Evolutionary conservation across 352 stramenopile species (phyloP), one percentile per base, ranked within the genome.

Genomic region (Globisporangium alternatum): DNA sequence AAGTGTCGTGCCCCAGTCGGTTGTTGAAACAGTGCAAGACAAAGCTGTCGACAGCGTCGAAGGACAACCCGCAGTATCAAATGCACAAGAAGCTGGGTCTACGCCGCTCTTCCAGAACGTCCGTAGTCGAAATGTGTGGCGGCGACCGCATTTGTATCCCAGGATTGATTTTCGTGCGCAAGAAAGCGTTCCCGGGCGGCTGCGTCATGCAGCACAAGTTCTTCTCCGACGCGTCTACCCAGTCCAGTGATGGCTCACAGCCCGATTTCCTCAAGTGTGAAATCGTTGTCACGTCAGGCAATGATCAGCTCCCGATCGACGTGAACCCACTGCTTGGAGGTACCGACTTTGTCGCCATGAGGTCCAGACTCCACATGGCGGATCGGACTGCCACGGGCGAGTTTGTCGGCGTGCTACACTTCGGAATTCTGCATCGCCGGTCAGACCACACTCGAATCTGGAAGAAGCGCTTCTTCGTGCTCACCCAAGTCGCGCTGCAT

Each of bases 381-480:
- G 74, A 81, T 43, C 71, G 74, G 25, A 81, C 71, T 22, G 71
- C 74, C 39, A 77, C 71, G 6, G 74, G 74, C 10, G 71, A 81
- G 10, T 78, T 69, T 44, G 71, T 81, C 19, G 74, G 68, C 8
- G 71, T 79, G 30, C 64, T 81, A 7, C 66, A 78, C 43, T 67
- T 62, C 5, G 71, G 74, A 3, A 44, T 78, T 2, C 55, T 81
- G 13, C 69, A 77, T 28, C 68, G 74, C 0, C 65, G 60, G 12
- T 67, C 65, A 0, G 71, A 79, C n/a, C 66, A 75, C 25, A 73
- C 64, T 7, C 70, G 74, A 52, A 64, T 77, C 17, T 81, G 74
- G 74, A 75, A 73, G 52, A 77, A 74, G 54, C 68, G 74, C 25
- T 81, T 78, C 28, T 81, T 78, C 48, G 74, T 81, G 62, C 71